A percentile compares a stretch with the other conserved stretches of the same genome.
Evolutionary conservation across 2,329 filamentous ascomycete genomes (phyloP).

Genomic region (Alternaria brassicicola): DNA sequence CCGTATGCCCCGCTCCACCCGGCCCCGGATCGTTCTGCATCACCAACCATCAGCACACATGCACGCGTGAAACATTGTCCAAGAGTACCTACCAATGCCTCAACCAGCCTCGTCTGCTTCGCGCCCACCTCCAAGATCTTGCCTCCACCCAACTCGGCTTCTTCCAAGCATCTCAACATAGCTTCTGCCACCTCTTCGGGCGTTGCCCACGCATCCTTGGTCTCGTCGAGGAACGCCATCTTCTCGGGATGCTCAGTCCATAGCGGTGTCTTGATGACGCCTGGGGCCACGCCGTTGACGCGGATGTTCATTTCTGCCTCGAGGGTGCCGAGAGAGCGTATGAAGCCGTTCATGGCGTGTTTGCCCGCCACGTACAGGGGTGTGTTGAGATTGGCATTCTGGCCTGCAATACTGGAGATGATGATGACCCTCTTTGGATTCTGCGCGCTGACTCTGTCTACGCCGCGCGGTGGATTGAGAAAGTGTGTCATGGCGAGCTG

Average conservation of each 20-base stretch:
- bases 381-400: slow-evolving; percentile 37
- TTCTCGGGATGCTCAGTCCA: slow-evolving; percentile 69
- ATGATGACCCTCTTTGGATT: slow-evolving; percentile 57
- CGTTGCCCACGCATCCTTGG: slow-evolving; percentile 63
- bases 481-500: slow-evolving; percentile 56
- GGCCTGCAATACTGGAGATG: slow-evolving; percentile 54
- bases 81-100: slow-evolving; percentile 41
- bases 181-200: slow-evolving; percentile 65
- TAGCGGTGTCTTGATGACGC: slow-evolving; percentile 65
- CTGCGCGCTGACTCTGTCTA: slow-evolving; percentile 38
- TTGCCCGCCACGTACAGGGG: slow-evolving; percentile 57
- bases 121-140: slow-evolving; percentile 64
- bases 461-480: slow-evolving; percentile 43
- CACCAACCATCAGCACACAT: not conserved
- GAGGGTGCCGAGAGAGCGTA: slow-evolving; percentile 58
- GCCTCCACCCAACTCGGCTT: slow-evolving; percentile 53
- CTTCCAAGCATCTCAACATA: slow-evolving; percentile 63
- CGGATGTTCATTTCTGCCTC: slow-evolving; percentile 59
- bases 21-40: slow-evolving; percentile 60
- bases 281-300: slow-evolving; percentile 66
- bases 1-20: slow-evolving; percentile 54
- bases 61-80: not conserved
- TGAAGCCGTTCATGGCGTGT: slow-evolving; percentile 54
- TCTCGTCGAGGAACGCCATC: slow-evolving; percentile 56
- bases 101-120: slow-evolving; percentile 57